Percentiles rank a stretch among this genome's conserved stretches.
These are phyloP conservation scores for Cucurbita moschata DNA, from an alignment of 306 rosid genomes.

Conservation along the genomic window DNA sequence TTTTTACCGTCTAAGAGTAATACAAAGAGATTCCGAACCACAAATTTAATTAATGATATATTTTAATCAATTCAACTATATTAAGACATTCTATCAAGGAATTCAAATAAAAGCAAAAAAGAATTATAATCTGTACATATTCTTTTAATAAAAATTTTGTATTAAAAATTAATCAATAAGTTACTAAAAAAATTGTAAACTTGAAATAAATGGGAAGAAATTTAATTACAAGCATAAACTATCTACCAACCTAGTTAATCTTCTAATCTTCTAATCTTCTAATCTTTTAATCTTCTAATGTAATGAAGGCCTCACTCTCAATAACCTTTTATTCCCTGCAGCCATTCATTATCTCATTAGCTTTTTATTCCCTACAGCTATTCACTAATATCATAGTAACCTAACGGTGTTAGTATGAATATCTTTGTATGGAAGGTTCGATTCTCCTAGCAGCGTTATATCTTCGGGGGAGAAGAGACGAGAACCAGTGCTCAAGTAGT, in stretches of 20 bases:
- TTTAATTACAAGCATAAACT: neutral
- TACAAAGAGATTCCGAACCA: too few relatives aligned
- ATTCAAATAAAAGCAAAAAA: constrained; percentile 9
- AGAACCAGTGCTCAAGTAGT: constrained; percentile 51
- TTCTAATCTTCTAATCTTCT: too few relatives aligned
- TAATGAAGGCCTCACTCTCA: neutral
- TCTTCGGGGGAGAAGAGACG: constrained; percentile 47
- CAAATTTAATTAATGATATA: too few relatives aligned
- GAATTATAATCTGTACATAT: neutral
- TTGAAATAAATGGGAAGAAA: neutral
- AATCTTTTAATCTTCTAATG: neutral
- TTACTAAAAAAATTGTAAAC: neutral
- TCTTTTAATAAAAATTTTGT: neutral
- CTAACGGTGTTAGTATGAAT: constrained; percentile 7
- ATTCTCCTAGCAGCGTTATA: constrained; percentile 40
- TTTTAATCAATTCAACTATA: too few relatives aligned
- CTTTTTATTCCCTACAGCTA: neutral
- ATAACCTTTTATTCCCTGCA: neutral
- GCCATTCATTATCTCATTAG: neutral
- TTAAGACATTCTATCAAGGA: neutral
- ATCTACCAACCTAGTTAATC: neutral
- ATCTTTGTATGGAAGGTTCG: constrained; percentile 21
- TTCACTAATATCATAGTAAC: neutral
- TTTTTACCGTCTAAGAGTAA: too few relatives aligned
- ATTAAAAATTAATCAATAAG: neutral